Evolutionary conservation across 108 stramenopile genomes (phyloP).

Genomic region (Aurantiochytrium sp.): DNA sequence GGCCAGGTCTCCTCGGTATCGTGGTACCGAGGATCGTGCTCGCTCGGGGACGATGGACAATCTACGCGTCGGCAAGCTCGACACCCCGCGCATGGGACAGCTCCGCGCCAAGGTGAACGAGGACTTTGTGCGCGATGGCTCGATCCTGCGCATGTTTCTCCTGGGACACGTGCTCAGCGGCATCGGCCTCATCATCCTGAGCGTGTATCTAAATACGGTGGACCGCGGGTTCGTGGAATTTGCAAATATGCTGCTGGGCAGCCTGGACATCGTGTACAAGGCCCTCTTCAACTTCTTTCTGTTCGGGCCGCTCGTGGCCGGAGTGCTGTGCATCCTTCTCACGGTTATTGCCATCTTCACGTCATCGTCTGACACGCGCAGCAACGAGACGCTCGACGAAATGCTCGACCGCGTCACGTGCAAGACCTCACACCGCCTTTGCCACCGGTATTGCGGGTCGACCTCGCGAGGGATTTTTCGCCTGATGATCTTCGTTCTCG

Average conservation of each 20-base stretch:
- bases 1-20: too few relatives aligned
- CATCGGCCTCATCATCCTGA: not conserved
- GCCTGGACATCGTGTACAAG: not conserved
- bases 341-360: not conserved
- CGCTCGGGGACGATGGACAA: too few relatives aligned
- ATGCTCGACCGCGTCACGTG: not conserved
- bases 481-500: not conserved
- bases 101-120: not conserved
- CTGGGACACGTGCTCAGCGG: not conserved
- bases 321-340: not conserved
- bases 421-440: not conserved
- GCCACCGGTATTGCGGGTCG: not conserved
- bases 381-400: not conserved
- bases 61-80: too few relatives aligned
- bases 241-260: not conserved
- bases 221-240: not conserved
- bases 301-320: not conserved
- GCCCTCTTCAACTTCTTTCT: not conserved
- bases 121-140: not conserved
- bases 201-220: not conserved
- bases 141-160: not conserved
- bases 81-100: too few relatives aligned
- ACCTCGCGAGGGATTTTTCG: not conserved
- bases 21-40: too few relatives aligned
- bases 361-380: not conserved